These are phyloP conservation scores for Rhodotorula sp. DNA, from an alignment of 1,284 basidiomycete species.

Conservation along the genomic window DNA sequence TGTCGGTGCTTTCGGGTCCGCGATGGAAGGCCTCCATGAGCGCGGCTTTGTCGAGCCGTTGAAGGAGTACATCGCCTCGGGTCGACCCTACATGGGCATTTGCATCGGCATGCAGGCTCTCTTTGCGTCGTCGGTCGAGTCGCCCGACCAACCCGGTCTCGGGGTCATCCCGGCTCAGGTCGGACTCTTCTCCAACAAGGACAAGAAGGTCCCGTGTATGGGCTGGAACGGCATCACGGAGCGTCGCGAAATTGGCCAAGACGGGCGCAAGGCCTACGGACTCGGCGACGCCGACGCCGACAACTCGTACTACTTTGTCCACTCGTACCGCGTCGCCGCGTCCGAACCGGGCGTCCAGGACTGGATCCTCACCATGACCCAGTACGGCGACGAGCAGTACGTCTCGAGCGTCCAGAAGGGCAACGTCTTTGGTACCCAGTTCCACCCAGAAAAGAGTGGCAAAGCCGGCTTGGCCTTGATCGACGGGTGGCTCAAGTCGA, in stretches of 20 bases:
- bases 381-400: slow-evolving; percentile 93
- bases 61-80: slow-evolving; percentile 77
- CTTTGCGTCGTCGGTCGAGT: slow-evolving; percentile 80
- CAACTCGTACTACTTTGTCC: slow-evolving; percentile 89
- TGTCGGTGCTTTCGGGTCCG: slow-evolving; percentile 91
- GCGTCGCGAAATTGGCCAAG: slow-evolving; percentile 34
- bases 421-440: slow-evolving; percentile 92
- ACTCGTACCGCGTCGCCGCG: slow-evolving; percentile 85
- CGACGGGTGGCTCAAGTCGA: slow-evolving; percentile 72
- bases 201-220: slow-evolving; percentile 93
- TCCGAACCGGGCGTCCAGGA: slow-evolving; percentile 55
- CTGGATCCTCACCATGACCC: slow-evolving; percentile 83
- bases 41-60: slow-evolving; percentile 80
- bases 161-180: slow-evolving; percentile 70
- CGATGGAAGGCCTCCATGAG: slow-evolving; percentile 70
- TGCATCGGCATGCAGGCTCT: slow-evolving; percentile 98
- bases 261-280: slow-evolving; percentile 55
- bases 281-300: slow-evolving; percentile 44
- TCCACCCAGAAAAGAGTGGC: slow-evolving; percentile 98
- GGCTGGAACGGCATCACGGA: slow-evolving; percentile 80
- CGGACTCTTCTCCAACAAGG: slow-evolving; percentile 62
- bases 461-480: slow-evolving; percentile 81
- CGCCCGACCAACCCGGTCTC: slow-evolving; percentile 60
- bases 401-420: slow-evolving; percentile 76
- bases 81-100: slow-evolving; percentile 82